A percentile compares a stretch with the other conserved stretches of the same genome.
These are phyloP conservation scores for Populus trichocarpa DNA, from an alignment of 441 rosid genomes.

Conservation along the genomic window DNA sequence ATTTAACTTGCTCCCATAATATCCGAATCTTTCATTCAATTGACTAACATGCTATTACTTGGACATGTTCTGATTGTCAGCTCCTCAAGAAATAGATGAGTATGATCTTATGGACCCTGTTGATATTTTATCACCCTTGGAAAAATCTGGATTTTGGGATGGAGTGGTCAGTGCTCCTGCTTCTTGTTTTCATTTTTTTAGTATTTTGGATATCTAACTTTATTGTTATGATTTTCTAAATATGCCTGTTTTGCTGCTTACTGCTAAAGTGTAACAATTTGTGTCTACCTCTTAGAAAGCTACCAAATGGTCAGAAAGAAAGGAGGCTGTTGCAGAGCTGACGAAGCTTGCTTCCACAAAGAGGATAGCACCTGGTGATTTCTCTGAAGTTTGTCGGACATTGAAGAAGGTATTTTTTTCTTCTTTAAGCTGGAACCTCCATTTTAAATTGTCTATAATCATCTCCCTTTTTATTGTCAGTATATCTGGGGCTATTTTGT, in stretches of 20 bases:
- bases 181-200: not conserved
- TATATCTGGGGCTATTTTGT: not conserved
- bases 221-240: not conserved
- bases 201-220: not conserved
- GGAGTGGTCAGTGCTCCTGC: slow-evolving; percentile 84
- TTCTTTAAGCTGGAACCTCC: not conserved
- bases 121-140: slow-evolving; percentile 93
- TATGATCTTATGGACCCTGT: slow-evolving; percentile 95
- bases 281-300: slow-evolving; percentile 67
- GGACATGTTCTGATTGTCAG: slow-evolving; percentile 41
- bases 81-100: slow-evolving; percentile 90
- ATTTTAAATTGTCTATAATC: not conserved
- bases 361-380: slow-evolving; percentile 96
- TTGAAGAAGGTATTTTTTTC: slow-evolving; percentile 70
- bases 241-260: slow-evolving; percentile 6
- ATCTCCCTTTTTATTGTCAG: not conserved
- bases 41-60: slow-evolving; percentile 7
- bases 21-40: not conserved
- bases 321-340: slow-evolving; percentile 94
- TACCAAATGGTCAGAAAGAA: slow-evolving; percentile 97
- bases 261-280: not conserved
- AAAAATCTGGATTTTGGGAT: slow-evolving; percentile 98
- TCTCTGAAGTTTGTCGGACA: slow-evolving; percentile 86
- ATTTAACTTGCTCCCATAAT: not conserved
- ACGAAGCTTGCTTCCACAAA: slow-evolving; percentile 93